Evolutionary conservation across 2,329 filamentous ascomycete genomes (phyloP).

Genomic region (Amesomyces nigricolor): DNA sequence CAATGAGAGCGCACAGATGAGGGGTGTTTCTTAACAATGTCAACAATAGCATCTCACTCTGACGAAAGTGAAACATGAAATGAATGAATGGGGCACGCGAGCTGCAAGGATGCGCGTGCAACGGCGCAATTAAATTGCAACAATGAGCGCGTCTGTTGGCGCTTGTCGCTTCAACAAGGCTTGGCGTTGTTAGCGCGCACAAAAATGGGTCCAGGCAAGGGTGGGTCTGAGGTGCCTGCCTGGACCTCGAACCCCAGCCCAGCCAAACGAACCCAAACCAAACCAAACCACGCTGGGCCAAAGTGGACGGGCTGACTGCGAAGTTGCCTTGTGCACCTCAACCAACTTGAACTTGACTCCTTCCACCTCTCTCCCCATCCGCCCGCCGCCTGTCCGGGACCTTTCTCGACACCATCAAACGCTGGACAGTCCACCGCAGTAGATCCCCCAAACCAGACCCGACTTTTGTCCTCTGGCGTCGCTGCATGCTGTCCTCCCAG

Average conservation of each 20-base stretch:
- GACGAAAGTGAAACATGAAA: neutral
- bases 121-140: neutral
- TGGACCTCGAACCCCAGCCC: conserved; percentile 6
- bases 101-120: too few species aligned
- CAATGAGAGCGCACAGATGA: neutral
- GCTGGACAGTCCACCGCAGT: too few species aligned
- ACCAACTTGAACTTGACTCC: neutral
- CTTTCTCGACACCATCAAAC: too few species aligned
- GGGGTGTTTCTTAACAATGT: too few species aligned
- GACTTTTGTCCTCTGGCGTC: too few species aligned
- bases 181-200: neutral
- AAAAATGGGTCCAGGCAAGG: conserved; percentile 8
- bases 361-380: too few species aligned
- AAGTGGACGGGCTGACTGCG: conserved; percentile 4
- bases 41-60: too few species aligned
- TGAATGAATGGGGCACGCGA: neutral
- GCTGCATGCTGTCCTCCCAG: too few species aligned
- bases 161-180: conserved; percentile 14
- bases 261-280: neutral
- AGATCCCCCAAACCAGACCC: too few species aligned
- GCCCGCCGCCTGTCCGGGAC: too few species aligned
- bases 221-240: conserved; percentile 14
- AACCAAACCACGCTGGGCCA: neutral
- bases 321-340: conserved; percentile 5
- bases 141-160: conserved; percentile 10